Percentiles rank a stretch among this genome's conserved stretches.
Evolutionary conservation across 306 rosid species (phyloP).

Genomic region (Medicago lupulina): DNA sequence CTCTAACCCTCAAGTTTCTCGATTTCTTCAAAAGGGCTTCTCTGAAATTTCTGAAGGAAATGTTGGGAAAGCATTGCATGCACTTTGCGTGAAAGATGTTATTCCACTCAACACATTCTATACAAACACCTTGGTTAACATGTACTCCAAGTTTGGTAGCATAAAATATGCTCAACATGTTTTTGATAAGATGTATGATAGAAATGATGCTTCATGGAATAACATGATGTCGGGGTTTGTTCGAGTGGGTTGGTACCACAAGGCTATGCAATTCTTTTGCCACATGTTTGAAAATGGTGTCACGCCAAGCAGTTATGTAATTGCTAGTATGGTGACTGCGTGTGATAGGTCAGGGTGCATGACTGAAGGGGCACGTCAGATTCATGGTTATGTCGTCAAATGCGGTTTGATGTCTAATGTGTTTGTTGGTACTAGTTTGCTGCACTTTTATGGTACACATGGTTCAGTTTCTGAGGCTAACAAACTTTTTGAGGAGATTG

Average conservation of each 20-base stretch:
- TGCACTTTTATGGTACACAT: conserved; percentile 75
- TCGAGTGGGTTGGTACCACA: conserved; percentile 55
- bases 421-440: conserved; percentile 77
- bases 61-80: conserved; percentile 75
- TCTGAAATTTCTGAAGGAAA: conserved; percentile 64
- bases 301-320: conserved; percentile 64
- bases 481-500: conserved; percentile 73
- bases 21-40: conserved; percentile 75
- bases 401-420: conserved; percentile 67
- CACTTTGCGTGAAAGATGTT: conserved; percentile 64
- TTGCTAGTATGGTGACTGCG: conserved; percentile 79
- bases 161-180: conserved; percentile 56
- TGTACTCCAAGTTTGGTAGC: conserved; percentile 71
- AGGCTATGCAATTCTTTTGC: conserved; percentile 67
- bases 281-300: conserved; percentile 53
- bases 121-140: conserved; percentile 68
- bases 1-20: conserved; percentile 66
- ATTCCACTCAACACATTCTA: conserved; percentile 57
- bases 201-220: conserved; percentile 90
- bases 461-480: conserved; percentile 57
- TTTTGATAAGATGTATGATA: conserved; percentile 67
- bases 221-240: conserved; percentile 86
- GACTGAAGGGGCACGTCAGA: conserved; percentile 66
- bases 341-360: conserved; percentile 77
- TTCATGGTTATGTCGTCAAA: conserved; percentile 75